These are phyloP conservation scores for Sporothrix curviconia DNA, from an alignment of 2,329 filamentous ascomycete genomes.

Conservation along the genomic window DNA sequence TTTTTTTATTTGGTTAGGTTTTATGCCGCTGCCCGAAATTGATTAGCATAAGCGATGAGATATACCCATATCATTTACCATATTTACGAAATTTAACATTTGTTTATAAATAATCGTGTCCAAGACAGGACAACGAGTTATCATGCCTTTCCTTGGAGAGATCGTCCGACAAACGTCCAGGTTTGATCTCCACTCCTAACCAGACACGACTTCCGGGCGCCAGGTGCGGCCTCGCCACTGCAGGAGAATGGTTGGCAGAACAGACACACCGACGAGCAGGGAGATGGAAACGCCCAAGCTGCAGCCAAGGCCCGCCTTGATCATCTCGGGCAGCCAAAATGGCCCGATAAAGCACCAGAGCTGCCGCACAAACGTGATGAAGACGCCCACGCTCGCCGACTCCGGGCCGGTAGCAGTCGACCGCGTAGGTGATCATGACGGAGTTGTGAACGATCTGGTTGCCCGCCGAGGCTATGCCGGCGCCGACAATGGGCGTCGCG, in stretches of 20 bases:
- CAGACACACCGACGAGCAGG: not conserved
- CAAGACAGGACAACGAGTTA: too few relatives aligned
- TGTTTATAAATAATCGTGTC: too few relatives aligned
- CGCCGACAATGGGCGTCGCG: slow-evolving; percentile 49
- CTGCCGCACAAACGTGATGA: slow-evolving; percentile 50
- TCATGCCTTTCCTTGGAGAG: too few relatives aligned
- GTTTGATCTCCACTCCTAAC: too few relatives aligned
- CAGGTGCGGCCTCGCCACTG: not conserved
- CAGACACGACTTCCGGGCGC: too few relatives aligned
- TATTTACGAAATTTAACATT: too few relatives aligned
- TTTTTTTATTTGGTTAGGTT: too few relatives aligned
- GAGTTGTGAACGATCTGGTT: slow-evolving; percentile 59
- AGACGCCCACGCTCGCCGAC: slow-evolving; percentile 50
- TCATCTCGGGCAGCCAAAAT: slow-evolving; percentile 21
- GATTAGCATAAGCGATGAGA: too few relatives aligned
- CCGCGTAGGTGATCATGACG: slow-evolving; percentile 52
- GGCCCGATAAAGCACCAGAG: slow-evolving; percentile 46
- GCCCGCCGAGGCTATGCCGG: slow-evolving; percentile 44
- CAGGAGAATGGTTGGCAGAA: not conserved
- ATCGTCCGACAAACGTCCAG: too few relatives aligned
- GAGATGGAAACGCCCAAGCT: not conserved
- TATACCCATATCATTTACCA: too few relatives aligned
- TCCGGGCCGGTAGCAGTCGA: slow-evolving; percentile 51
- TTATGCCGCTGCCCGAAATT: too few relatives aligned
- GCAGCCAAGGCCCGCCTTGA: not conserved